Evolutionary conservation across 441 rosid genomes (phyloP).

Genomic region (Omphalea diandra): DNA sequence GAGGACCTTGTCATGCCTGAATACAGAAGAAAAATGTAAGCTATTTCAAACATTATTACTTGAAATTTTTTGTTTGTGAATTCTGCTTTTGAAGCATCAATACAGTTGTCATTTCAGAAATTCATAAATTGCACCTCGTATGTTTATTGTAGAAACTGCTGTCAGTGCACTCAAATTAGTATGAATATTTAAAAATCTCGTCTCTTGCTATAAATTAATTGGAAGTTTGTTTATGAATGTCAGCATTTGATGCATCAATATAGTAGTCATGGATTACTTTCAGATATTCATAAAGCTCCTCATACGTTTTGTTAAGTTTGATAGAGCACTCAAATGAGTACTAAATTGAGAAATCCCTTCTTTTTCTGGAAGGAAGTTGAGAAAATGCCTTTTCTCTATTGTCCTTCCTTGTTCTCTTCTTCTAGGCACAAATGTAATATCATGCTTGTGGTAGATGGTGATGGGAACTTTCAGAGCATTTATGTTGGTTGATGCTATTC

Average conservation of each 20-base stretch:
- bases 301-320: no score
- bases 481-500: no score
- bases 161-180: neutral
- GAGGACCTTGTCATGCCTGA: constrained; percentile 50
- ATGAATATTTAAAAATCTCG: neutral
- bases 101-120: neutral
- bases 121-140: neutral
- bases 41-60: neutral
- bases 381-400: neutral
- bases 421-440: neutral
- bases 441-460: neutral
- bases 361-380: neutral
- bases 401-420: no score
- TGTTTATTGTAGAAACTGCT: neutral
- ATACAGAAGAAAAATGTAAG: constrained; percentile 52
- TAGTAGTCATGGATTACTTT: no score
- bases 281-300: no score
- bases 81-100: neutral
- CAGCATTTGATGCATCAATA: no score
- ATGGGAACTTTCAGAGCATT: constrained; percentile 8
- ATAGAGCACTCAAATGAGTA: no score
- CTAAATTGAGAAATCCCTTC: neutral
- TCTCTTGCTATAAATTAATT: neutral
- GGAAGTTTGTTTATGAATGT: no score
- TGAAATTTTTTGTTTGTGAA: neutral